Evolutionary conservation across 2,329 filamentous ascomycete genomes (phyloP), one percentile per base, ranked within the genome.

Genomic region (Scleromitrula shiraiana): DNA sequence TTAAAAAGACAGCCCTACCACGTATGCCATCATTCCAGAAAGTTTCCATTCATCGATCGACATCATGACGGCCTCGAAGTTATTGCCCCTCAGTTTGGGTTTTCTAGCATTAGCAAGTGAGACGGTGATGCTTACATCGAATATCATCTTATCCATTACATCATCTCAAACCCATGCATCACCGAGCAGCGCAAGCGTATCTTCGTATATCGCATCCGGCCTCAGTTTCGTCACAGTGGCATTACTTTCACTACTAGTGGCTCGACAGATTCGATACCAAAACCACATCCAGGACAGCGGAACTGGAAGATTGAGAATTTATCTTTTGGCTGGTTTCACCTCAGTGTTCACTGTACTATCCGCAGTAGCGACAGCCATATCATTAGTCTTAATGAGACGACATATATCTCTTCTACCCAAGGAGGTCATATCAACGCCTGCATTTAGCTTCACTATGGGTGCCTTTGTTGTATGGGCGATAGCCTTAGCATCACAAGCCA

Each of bases 381-480:
- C 57, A 12, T 41, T 64, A 19, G 57, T 50, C 4, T 50, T 59
- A 36, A 57, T 62, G 50, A 56, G 47, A 15, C 51, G 32, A 10
- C 46, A 42, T 24, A 49, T 53, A 24, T 42, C 41, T n/a, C 46
- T 56, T 23, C 50, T 61, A 17, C 58, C 59, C 3, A 33, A 44
- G 17, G 46, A 17, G 29, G 59, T 49, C 2, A 27, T 62, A n/a
- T 36, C 29, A 26, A 52, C 56, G 7, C 41, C 54, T 2, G 57
- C 56, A 2, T 29, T 47, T 29, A 50, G 19, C 26, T 41, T 63
- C 30, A 49, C 62, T 5, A 50, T 50, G 15, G 59, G 53, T 12
- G 61, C 52, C 9, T 61, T 65, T 19, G 50, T 59, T 23, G 42
- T 60, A 4, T 64, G 62, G 60, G 60, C 54, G 2, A 41, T 62